phyloP scores from a whole-genome alignment of 2,329 filamentous ascomycete genomes.

The Sporothrix pseudoabietina region DNA sequence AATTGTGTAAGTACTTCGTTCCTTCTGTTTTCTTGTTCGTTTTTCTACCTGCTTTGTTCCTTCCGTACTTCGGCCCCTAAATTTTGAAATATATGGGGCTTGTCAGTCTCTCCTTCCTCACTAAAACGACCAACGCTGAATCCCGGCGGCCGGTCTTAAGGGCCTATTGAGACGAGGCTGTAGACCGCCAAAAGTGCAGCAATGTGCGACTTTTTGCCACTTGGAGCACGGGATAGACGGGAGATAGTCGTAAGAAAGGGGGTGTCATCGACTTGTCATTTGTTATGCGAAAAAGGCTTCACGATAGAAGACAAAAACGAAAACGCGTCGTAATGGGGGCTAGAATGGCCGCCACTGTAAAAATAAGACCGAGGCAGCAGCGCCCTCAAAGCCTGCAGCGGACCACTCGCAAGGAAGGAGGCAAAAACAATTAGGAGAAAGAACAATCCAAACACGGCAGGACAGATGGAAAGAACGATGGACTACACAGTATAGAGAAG shows the following conservation, averaged over 20 bases:
- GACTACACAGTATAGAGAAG: neutral
- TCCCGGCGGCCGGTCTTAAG: neutral
- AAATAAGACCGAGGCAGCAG: conserved; percentile 8
- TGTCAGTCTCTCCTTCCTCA: neutral
- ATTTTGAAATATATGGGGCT: neutral
- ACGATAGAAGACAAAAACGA: neutral
- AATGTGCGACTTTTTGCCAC: neutral
- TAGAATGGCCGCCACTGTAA: neutral
- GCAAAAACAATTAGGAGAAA: conserved; percentile 3
- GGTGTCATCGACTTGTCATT: neutral
- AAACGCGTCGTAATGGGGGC: neutral
- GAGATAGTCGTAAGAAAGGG: neutral
- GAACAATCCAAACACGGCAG: neutral
- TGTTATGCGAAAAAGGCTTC: neutral
- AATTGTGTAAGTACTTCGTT: neutral
- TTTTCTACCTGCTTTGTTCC: neutral
- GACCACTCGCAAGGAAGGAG: neutral
- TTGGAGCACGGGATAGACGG: neutral
- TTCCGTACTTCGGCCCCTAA: neutral
- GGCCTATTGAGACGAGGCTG: neutral
- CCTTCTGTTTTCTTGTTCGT: neutral
- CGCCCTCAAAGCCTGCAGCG: neutral
- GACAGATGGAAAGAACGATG: neutral
- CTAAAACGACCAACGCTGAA: neutral
- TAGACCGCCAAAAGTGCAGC: neutral